phyloP scores from a whole-genome alignment of 2,329 filamentous ascomycete species.

The Tolypocladium sp. region DNA sequence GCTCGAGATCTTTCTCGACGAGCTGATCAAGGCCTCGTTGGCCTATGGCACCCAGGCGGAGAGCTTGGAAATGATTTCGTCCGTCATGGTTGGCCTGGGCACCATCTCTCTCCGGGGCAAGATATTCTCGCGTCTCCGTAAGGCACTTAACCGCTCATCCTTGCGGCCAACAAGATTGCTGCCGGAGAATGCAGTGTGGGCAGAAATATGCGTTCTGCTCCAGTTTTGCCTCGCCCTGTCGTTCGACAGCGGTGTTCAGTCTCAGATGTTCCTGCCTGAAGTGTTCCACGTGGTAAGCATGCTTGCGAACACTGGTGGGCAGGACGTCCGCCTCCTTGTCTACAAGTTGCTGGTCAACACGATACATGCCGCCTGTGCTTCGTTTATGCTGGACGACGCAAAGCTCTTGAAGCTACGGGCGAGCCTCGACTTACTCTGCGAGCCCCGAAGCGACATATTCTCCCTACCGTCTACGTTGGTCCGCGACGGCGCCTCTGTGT shows the following conservation, averaged over 20 bases:
- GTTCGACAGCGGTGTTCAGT: conserved; percentile 58
- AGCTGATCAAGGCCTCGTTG: conserved; percentile 55
- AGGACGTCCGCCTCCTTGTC: conserved; percentile 48
- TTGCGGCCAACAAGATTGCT: conserved; percentile 56
- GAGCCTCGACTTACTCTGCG: conserved; percentile 49
- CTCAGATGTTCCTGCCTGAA: conserved; percentile 59
- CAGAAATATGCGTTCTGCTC: conserved; percentile 58
- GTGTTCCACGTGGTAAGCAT: conserved; percentile 64
- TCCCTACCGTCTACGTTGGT: conserved; percentile 33
- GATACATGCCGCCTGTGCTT: conserved; percentile 58
- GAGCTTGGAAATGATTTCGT: conserved; percentile 50
- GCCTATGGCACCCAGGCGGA: conserved; percentile 48
- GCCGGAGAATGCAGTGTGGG: conserved; percentile 59
- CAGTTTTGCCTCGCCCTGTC: conserved; percentile 58
- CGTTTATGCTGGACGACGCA: conserved; percentile 52
- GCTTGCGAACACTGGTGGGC: conserved; percentile 55
- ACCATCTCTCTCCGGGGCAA: conserved; percentile 58
- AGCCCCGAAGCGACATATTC: conserved; percentile 50
- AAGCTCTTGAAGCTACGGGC: conserved; percentile 45
- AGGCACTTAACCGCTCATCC: conserved; percentile 58
- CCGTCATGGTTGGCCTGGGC: conserved; percentile 53
- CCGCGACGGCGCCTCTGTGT: conserved; percentile 45
- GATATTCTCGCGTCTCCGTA: conserved; percentile 55
- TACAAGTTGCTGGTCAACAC: conserved; percentile 58
- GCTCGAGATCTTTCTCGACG: conserved; percentile 58